Evolutionary conservation across 192 early-diverging fungal species (phyloP).

Genomic region (Glomus cerebriforme): DNA sequence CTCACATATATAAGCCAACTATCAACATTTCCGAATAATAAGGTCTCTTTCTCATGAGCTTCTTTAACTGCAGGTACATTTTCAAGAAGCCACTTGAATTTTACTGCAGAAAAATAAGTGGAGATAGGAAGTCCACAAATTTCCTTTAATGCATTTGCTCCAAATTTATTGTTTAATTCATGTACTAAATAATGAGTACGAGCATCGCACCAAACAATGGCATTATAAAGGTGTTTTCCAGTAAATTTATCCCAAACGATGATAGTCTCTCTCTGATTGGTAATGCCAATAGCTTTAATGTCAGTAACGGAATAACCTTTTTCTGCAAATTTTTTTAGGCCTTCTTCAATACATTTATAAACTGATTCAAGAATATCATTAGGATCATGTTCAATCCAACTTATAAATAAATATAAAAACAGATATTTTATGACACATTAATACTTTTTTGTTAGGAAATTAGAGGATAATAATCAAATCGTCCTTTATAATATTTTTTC

Average conservation of each 20-base stretch:
- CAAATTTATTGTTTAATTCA: slow-evolving; percentile 52
- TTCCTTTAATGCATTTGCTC: slow-evolving; percentile 43
- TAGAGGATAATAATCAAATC: background rate
- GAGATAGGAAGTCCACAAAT: slow-evolving; percentile 87
- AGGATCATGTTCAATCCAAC: slow-evolving; percentile 92
- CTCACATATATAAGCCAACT: slow-evolving; percentile 89
- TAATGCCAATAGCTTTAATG: slow-evolving; percentile 81
- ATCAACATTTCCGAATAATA: slow-evolving; percentile 91
- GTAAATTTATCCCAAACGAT: slow-evolving; percentile 86
- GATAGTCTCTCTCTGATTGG: slow-evolving; percentile 93
- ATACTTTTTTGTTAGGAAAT: slow-evolving; percentile 22
- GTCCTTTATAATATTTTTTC: no score
- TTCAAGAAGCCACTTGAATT: slow-evolving; percentile 91
- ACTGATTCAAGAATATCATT: slow-evolving; percentile 71
- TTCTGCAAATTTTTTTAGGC: slow-evolving; percentile 62
- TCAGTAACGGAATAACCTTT: slow-evolving; percentile 57
- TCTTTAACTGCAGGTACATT: slow-evolving; percentile 71
- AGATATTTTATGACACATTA: no score
- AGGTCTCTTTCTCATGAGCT: slow-evolving; percentile 69
- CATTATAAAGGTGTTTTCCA: slow-evolving; percentile 79
- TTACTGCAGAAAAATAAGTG: slow-evolving; percentile 91
- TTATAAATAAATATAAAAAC: slow-evolving; percentile 30
- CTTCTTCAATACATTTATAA: slow-evolving; percentile 65
- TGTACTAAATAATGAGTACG: slow-evolving; percentile 79
- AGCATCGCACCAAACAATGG: slow-evolving; percentile 91